Percentiles rank a stretch among this genome's conserved stretches.
Evolutionary conservation across 495 filamentous ascomycete genomes (phyloP).

Genomic region (Penicillium coffeae): DNA sequence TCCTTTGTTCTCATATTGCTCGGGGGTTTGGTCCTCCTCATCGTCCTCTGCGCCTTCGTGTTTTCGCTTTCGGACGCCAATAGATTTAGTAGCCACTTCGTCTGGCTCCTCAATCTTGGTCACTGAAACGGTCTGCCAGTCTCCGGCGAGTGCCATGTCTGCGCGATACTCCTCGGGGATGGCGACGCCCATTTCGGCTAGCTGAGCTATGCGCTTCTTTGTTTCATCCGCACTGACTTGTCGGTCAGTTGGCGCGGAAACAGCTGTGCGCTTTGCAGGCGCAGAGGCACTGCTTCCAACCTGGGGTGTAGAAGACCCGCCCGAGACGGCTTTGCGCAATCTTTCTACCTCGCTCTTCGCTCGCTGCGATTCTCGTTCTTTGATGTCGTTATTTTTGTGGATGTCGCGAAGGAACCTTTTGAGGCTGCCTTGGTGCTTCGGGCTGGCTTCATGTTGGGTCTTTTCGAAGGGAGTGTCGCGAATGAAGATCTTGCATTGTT

Average conservation of each 20-base stretch:
- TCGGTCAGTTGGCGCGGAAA: conserved; percentile 18
- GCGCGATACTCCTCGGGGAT: conserved; percentile 75
- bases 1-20: conserved; percentile 57
- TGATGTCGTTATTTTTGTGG: conserved; percentile 72
- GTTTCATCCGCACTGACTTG: conserved; percentile 61
- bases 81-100: conserved; percentile 15
- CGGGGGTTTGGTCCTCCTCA: conserved; percentile 57
- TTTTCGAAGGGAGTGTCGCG: conserved; percentile 88
- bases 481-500: conserved; percentile 89
- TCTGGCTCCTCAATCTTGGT: conserved; percentile 44
- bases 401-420: conserved; percentile 89
- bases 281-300: conserved; percentile 12
- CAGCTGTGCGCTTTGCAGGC: conserved; percentile 24
- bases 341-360: conserved; percentile 85
- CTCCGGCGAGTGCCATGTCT: conserved; percentile 84
- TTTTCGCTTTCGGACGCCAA: conserved; percentile 69
- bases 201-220: conserved; percentile 79
- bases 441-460: conserved; percentile 85
- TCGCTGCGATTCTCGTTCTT: conserved; percentile 71
- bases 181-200: conserved; percentile 81
- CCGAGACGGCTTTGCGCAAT: conserved; percentile 69
- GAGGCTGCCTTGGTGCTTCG: conserved; percentile 79
- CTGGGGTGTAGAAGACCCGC: conserved; percentile 26
- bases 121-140: conserved; percentile 76
- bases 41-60: conserved; percentile 52